Percentiles rank a stretch among this genome's conserved stretches.
phyloP scores from a whole-genome alignment of 106 monocot genomes.

The Gastrodia elata region DNA sequence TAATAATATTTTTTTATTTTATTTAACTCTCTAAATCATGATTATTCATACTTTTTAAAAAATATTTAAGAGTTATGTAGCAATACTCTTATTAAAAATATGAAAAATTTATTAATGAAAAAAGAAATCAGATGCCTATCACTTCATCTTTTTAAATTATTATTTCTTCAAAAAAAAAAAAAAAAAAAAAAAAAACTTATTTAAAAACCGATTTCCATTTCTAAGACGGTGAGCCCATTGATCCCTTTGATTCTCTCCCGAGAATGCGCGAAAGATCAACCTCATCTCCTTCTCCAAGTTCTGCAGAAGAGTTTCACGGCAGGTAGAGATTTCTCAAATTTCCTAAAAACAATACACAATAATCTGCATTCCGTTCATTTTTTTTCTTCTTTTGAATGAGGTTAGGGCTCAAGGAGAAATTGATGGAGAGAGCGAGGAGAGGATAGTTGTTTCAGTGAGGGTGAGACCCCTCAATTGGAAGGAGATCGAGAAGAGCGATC shows the following conservation, averaged over 20 bases:
- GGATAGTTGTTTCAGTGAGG: slow-evolving; percentile 58
- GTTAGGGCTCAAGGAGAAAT: slow-evolving; percentile 4
- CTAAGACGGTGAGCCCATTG: too few relatives aligned
- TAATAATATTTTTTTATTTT: too few relatives aligned
- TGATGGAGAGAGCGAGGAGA: slow-evolving; percentile 31
- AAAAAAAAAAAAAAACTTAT: neutral
- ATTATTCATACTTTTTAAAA: too few relatives aligned
- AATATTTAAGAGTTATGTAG: too few relatives aligned
- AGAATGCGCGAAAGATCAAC: neutral
- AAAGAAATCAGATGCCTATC: too few relatives aligned
- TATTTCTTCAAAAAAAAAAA: too few relatives aligned
- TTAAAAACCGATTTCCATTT: neutral
- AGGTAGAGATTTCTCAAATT: slow-evolving; percentile 6
- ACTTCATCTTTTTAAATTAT: too few relatives aligned
- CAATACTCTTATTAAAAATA: too few relatives aligned
- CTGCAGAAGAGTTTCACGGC: neutral
- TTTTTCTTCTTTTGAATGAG: neutral
- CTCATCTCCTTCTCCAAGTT: neutral
- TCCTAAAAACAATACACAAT: too few relatives aligned
- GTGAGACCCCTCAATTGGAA: slow-evolving; percentile 40
- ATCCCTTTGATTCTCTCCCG: neutral
- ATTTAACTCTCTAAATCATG: too few relatives aligned
- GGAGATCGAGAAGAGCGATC: slow-evolving; percentile 40
- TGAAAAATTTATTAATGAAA: too few relatives aligned
- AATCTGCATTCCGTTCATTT: too few relatives aligned